Evolutionary conservation across 2,329 filamentous ascomycete species (phyloP), one percentile per base, ranked within the genome.

Genomic region (Verticillium tricorpus): DNA sequence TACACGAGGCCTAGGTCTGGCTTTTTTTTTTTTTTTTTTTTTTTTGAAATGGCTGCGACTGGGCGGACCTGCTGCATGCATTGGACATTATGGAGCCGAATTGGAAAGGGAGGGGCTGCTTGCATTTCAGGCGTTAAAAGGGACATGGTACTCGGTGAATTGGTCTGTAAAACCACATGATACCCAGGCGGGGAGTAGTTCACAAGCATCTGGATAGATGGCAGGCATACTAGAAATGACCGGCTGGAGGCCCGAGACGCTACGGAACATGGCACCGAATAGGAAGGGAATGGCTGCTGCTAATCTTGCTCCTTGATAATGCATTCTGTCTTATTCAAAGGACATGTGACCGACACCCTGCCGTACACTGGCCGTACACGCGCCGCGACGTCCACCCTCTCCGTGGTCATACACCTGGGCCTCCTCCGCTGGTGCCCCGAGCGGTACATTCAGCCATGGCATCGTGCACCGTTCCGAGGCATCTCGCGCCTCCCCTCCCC

Each of bases 1-100:
- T 78, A 2, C 82, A 78, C 64, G 70, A 73, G 39, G 75, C 45
- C 19, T 14, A 11, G 14, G 45, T 25, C 9, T 9, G 45, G 17
- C 15, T 40, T 7, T 4, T 2, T 7, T 4, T 2, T 7, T 4
- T 2, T 7, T 4, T 2, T 7, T 4, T 2, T 7, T 4, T 2
- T 7, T n/a, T 4, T 2, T 7, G 37, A 40, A 3, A 15, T 40
- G 2, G 14, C 14, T 15, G 6, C 6, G 37, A 15, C 37, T 17
- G 17, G 34, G 34, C 4, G 28, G 28, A 28, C 28, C 28, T 4
- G 28, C 28, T 28, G 28, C 28, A 28, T 28, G 28, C 5, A 5
- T 28, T 28, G 28, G 28, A 28, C 28, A 28, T 28, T 6, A 28
- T 28, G 28, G 28, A 28, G 5, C 4, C 28, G 31, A 2, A 61